These are phyloP conservation scores for Zymoseptoria ardabiliae DNA, from an alignment of 2,329 filamentous ascomycete genomes.

Conservation along the genomic window DNA sequence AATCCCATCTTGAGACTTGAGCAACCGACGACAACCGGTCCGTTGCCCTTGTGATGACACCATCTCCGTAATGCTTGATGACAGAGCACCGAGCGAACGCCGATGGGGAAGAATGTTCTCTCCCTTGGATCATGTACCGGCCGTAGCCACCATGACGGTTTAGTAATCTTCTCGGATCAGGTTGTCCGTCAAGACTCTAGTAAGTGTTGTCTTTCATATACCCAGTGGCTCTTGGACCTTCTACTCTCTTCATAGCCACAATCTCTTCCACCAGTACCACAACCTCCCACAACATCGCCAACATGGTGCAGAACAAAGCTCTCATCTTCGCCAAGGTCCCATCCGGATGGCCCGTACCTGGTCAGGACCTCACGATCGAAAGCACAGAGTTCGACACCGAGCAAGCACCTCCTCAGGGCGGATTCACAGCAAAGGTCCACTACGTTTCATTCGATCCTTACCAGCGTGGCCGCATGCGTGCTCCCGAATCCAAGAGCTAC, in stretches of 20 bases:
- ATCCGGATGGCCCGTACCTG: constrained; percentile 57
- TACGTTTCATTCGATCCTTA: constrained; percentile 80
- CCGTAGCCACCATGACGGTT: neutral
- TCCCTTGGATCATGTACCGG: neutral
- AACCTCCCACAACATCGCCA: neutral
- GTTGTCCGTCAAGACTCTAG: neutral
- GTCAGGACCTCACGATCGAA: constrained; percentile 64
- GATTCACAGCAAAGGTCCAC: constrained; percentile 62
- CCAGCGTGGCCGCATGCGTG: constrained; percentile 71
- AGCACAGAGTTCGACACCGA: constrained; percentile 60
- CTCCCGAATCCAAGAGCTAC: constrained; percentile 58
- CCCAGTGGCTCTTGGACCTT: neutral
- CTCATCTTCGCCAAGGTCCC: constrained; percentile 68
- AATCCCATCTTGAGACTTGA: neutral
- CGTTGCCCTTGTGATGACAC: neutral
- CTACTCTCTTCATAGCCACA: neutral
- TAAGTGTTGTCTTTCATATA: neutral
- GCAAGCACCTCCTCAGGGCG: constrained; percentile 53
- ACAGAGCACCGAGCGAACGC: neutral
- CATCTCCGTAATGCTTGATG: neutral
- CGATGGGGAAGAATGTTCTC: neutral
- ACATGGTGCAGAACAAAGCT: constrained; percentile 61
- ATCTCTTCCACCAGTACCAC: neutral
- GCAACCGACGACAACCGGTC: neutral
- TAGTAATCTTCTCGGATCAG: neutral